Conservation (phyloP, 148 eudicot species). For the Mesembryanthemum crystallinum region DNA sequence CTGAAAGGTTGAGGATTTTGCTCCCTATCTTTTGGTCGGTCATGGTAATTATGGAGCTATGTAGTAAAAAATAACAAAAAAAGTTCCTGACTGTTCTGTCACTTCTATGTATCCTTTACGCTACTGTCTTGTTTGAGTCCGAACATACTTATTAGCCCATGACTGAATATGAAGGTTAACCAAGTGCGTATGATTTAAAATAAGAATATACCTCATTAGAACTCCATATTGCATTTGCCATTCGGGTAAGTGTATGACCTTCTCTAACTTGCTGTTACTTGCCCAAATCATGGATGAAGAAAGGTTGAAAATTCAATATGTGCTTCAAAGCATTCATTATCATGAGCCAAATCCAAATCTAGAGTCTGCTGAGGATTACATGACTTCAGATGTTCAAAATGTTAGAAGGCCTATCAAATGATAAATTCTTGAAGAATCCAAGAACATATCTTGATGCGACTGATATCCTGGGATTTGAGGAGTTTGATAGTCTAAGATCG, state of each 20-base stretch:
- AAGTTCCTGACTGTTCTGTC: not conserved
- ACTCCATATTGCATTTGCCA: not conserved
- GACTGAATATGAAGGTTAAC: not conserved
- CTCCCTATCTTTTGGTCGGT: not conserved
- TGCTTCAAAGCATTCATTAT: not conserved
- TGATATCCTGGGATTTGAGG: not conserved
- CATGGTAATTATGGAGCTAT: not conserved
- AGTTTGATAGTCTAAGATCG: not conserved
- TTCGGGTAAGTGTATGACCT: not conserved
- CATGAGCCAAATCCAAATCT: not conserved
- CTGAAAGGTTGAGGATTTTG: not conserved
- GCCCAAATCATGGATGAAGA: not conserved
- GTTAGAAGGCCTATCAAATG: not conserved
- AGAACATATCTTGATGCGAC: not conserved
- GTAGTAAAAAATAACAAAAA: not conserved
- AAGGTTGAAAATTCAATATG: not conserved
- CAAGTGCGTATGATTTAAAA: not conserved
- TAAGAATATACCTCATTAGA: not conserved
- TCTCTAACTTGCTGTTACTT: not conserved
- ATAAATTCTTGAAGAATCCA: not conserved
- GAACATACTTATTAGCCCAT: not conserved
- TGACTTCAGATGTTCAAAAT: not conserved
- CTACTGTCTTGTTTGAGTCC: not conserved
- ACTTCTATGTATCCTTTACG: not conserved
- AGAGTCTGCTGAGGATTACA: not conserved